These are phyloP conservation scores for Bombardia bombarda DNA, from an alignment of 495 filamentous ascomycete genomes.

Conservation along the genomic window DNA sequence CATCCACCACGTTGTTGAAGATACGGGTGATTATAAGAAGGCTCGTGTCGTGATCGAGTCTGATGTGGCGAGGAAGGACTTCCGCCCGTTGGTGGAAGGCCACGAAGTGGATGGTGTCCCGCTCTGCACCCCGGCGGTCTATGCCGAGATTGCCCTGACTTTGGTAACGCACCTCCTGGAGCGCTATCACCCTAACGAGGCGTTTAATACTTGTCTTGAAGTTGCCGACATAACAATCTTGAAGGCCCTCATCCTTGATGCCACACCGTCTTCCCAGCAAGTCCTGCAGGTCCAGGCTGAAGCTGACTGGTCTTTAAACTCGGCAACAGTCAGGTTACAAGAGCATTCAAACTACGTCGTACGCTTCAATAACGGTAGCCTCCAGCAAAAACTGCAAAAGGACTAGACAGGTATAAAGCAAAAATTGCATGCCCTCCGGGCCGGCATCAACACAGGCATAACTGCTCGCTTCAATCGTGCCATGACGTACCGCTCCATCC, in stretches of 20 bases:
- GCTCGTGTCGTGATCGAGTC: constrained; percentile 54
- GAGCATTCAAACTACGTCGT: background rate
- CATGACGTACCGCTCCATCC: constrained; percentile 57
- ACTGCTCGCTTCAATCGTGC: background rate
- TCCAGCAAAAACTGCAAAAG: background rate
- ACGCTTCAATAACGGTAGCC: background rate
- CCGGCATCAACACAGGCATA: background rate
- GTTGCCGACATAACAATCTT: constrained; percentile 40
- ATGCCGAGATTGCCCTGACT: constrained; percentile 65
- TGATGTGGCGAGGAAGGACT: constrained; percentile 48
- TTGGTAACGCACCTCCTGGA: constrained; percentile 54
- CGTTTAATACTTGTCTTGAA: no score
- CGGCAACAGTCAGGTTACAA: constrained; percentile 32
- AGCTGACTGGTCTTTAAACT: constrained; percentile 18
- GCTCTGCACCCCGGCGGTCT: constrained; percentile 45
- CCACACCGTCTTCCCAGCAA: constrained; percentile 23
- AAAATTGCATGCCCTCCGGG: background rate
- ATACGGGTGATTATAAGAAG: constrained; percentile 37
- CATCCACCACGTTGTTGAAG: constrained; percentile 43
- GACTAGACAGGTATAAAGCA: background rate
- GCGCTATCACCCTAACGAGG: constrained; percentile 35
- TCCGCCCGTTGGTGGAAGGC: constrained; percentile 50
- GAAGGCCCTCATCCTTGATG: constrained; percentile 46
- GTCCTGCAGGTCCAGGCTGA: constrained; percentile 26
- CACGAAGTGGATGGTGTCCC: constrained; percentile 55